Conservation (phyloP, 257 asterid species). For the Nicotiana tomentosiformis region DNA sequence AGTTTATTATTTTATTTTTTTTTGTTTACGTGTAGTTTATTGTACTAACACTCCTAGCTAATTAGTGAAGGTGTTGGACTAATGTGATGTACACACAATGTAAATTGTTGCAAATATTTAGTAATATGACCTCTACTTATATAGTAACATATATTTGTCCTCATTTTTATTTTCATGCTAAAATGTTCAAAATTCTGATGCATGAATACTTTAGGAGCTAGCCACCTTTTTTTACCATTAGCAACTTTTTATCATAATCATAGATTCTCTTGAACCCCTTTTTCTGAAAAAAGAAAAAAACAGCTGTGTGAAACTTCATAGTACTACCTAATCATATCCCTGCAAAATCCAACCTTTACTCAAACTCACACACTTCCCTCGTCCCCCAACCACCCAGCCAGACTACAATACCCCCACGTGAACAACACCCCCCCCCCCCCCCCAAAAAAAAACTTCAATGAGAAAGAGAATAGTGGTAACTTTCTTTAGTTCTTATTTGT, state of each 20-base stretch:
- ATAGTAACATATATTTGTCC: background rate
- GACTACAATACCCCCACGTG: background rate
- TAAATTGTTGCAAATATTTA: no score
- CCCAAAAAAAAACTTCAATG: no score
- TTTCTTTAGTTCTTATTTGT: no score
- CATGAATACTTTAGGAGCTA: background rate
- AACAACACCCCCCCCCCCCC: no score
- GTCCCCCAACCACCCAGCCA: constrained; percentile 7
- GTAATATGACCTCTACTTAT: no score
- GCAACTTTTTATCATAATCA: background rate
- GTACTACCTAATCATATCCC: background rate
- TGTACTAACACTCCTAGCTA: background rate
- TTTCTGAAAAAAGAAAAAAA: background rate
- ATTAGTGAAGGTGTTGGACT: no score
- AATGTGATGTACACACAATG: no score
- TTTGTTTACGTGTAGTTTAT: no score
- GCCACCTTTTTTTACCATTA: background rate
- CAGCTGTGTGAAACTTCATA: background rate
- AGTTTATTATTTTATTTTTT: no score
- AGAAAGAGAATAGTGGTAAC: no score
- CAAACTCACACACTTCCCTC: background rate
- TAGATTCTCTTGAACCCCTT: background rate
- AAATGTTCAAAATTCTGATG: background rate
- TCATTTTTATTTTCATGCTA: background rate
- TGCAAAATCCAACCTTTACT: background rate